Conservation (phyloP, 805 yeast species). For the Zygotorulaspora danielsina region DNA sequence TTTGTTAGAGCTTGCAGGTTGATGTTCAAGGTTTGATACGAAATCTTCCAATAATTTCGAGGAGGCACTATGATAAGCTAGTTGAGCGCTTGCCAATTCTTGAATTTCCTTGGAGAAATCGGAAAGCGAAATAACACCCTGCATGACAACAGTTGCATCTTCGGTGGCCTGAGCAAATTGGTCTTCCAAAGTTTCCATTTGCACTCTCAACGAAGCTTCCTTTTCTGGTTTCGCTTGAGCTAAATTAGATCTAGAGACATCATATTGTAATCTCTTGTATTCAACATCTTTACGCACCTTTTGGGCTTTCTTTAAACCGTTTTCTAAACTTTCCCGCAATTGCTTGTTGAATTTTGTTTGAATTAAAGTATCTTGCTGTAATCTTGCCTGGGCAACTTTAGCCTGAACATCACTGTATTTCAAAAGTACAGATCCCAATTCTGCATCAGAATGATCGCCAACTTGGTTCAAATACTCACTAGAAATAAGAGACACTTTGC, state of each 20-base stretch:
- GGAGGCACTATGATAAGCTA: conserved; percentile 75
- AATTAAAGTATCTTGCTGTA: conserved; percentile 75
- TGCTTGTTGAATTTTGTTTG: conserved; percentile 64
- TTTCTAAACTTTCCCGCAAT: conserved; percentile 56
- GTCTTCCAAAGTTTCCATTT: conserved; percentile 81
- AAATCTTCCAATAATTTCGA: conserved; percentile 59
- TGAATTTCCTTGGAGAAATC: conserved; percentile 62
- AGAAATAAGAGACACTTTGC: conserved; percentile 61
- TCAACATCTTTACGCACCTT: conserved; percentile 70
- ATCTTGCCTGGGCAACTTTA: conserved; percentile 75
- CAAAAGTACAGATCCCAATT: conserved; percentile 58
- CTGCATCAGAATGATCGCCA: conserved; percentile 41
- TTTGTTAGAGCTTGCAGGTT: neutral
- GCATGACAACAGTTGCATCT: conserved; percentile 80
- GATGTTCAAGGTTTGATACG: conserved; percentile 29
- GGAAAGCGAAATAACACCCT: conserved; percentile 68
- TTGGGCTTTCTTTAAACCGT: conserved; percentile 57
- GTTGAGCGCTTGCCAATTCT: conserved; percentile 72
- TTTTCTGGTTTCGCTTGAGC: conserved; percentile 55
- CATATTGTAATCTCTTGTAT: conserved; percentile 72
- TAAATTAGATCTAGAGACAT: conserved; percentile 61
- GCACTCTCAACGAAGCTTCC: conserved; percentile 68
- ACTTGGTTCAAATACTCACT: conserved; percentile 34
- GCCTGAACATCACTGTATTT: conserved; percentile 65
- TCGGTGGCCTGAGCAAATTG: conserved; percentile 87